These are phyloP conservation scores for Stellera chamaejasme DNA, from an alignment of 345 rosid species.

Conservation along the genomic window DNA sequence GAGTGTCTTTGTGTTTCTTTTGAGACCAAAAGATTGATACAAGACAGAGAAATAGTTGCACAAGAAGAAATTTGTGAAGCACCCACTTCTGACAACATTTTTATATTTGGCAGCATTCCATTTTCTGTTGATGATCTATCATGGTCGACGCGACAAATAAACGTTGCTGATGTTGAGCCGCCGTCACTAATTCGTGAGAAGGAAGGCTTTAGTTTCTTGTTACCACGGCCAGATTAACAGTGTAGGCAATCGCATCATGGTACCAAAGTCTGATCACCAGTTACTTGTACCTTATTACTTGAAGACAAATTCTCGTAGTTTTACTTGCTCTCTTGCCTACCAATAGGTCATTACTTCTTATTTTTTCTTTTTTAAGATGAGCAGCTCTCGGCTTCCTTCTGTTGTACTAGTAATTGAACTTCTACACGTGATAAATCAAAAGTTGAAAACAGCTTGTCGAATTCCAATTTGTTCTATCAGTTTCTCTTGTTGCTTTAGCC, in stretches of 20 bases:
- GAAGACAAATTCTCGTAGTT: too few species aligned
- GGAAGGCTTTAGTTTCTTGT: conserved; percentile 69
- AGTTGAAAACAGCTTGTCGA: neutral
- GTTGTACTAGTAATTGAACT: conserved; percentile 24
- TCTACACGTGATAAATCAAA: conserved; percentile 2
- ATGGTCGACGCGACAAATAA: conserved; percentile 76
- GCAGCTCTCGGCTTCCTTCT: conserved; percentile 10
- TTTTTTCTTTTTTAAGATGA: conserved; percentile 4
- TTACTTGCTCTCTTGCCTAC: neutral
- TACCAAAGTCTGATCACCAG: too few species aligned
- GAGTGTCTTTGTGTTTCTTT: too few species aligned
- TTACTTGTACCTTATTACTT: too few species aligned
- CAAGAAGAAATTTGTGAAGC: too few species aligned
- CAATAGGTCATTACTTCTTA: conserved; percentile 17
- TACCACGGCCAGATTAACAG: conserved; percentile 47
- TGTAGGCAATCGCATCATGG: too few species aligned
- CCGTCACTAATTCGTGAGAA: conserved; percentile 73
- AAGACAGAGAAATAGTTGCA: too few species aligned
- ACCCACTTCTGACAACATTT: conserved; percentile 3
- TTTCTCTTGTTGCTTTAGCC: neutral
- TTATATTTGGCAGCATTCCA: conserved; percentile 53
- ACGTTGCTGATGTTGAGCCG: conserved; percentile 65
- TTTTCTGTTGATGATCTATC: conserved; percentile 84
- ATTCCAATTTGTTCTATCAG: neutral
- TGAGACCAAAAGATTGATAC: too few species aligned